A percentile compares a stretch with the other conserved stretches of the same genome.
phyloP scores from a whole-genome alignment of 1,139 yeast genomes.

The Kodamaea ohmeri region DNA sequence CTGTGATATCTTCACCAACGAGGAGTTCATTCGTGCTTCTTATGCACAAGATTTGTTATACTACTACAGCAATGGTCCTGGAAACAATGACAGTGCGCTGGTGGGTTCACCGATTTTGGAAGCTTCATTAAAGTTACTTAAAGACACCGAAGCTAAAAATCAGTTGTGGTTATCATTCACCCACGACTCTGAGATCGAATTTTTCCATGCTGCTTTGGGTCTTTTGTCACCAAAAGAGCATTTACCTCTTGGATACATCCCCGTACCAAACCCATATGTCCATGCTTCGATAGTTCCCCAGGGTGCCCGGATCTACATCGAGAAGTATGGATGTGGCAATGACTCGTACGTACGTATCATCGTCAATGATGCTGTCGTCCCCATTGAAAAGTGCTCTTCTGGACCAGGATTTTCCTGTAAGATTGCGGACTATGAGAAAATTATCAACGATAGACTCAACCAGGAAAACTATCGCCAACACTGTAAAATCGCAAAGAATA shows the following conservation, averaged over 20 bases:
- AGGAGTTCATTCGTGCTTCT: conserved; percentile 45
- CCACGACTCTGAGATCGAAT: conserved; percentile 32
- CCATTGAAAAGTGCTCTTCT: conserved; percentile 23
- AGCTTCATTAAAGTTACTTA: conserved; percentile 46
- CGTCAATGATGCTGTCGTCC: conserved; percentile 30
- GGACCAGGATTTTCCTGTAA: conserved; percentile 38
- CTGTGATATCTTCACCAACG: conserved; percentile 50
- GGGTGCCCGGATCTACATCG: conserved; percentile 29
- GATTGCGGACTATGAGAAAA: conserved; percentile 22
- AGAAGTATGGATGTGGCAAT: conserved; percentile 24
- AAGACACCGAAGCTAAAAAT: conserved; percentile 22
- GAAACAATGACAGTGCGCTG: conserved; percentile 39
- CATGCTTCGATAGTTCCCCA: conserved; percentile 28
- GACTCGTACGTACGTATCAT: conserved; percentile 26
- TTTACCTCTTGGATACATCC: conserved; percentile 24
- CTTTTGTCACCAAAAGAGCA: conserved; percentile 20
- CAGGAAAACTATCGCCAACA: conserved; percentile 18
- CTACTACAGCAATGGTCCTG: conserved; percentile 52
- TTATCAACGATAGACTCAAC: conserved; percentile 20
- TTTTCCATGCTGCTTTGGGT: conserved; percentile 27
- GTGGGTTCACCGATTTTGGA: conserved; percentile 49
- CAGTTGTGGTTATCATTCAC: conserved; percentile 29
- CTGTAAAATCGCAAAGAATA: conserved; percentile 20
- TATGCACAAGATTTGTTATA: conserved; percentile 45
- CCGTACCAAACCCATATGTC: conserved; percentile 26